Base-by-base conservation (phyloP, 1,284 basidiomycete genomes). In the Trichosporon coremiiforme region DNA sequence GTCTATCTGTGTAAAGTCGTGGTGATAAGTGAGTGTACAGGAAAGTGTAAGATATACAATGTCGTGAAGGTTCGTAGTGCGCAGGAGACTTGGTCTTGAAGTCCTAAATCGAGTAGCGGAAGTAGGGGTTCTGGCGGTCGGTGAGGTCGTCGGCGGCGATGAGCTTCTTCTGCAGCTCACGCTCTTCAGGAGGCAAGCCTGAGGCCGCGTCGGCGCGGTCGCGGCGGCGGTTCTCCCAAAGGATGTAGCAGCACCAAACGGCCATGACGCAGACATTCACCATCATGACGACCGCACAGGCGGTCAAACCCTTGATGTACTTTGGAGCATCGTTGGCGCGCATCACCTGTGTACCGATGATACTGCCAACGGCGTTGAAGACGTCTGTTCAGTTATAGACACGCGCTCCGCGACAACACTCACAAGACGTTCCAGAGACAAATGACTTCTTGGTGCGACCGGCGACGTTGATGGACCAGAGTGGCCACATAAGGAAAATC, bases 391-490 rank as follows among this genome's bases (percentile, higher is more conserved):
- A n/a, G n/a, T n/a, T n/a, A n/a, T n/a, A n/a, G n/a, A n/a, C n/a
- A n/a, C n/a, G n/a, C n/a, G n/a, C n/a, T n/a, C n/a, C n/a, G n/a
- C n/a, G n/a, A n/a, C n/a, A n/a, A n/a, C n/a, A 64, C 38, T 64
- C 35, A 36, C 35, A 36, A 5, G 62, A 64, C 15, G 38, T 60
- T 7, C 55, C 55, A 2, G 55, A 60, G 4, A 60, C 55, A 65
- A 20, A 76, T 1, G 73, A 63, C 70, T 78, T 78, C 71, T 78
- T 78, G 64, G 76, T 78, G 36, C 77, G 71, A 0, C 77, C 77
- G 15, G 74, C 77, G 35, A 71, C 68, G 66, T 79, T 79, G 69
- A 75, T 63, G 17, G 75, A 67, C 33, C 77, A 65, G 22, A 79
- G 70, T 0, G 77, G 70, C 77, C 76, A 78, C 31, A 75, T 41